These are phyloP conservation scores for Phylloporus sp. DNA, from an alignment of 768 basidiomycete genomes.

Conservation along the genomic window DNA sequence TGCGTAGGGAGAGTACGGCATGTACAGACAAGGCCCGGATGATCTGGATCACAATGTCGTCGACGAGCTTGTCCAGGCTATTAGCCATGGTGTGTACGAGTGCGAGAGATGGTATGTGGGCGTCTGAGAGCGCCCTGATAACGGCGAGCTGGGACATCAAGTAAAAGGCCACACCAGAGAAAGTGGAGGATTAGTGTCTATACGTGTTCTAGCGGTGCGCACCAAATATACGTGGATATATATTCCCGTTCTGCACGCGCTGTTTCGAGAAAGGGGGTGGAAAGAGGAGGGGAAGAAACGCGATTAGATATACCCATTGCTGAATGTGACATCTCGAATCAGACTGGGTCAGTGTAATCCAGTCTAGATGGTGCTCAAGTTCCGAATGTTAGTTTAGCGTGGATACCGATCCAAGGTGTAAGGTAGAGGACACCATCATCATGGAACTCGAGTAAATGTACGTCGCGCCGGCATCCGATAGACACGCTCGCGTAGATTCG, in stretches of 20 bases:
- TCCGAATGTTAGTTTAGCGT: too few species aligned
- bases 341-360: background rate
- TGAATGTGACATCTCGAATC: slow-evolving; percentile 1
- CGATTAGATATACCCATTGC: background rate
- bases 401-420: too few species aligned
- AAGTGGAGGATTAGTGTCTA: background rate
- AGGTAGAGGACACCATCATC: too few species aligned
- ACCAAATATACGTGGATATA: slow-evolving; percentile 2
- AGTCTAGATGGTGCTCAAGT: too few species aligned
- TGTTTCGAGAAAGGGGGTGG: background rate
- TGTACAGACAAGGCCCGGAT: slow-evolving; percentile 12
- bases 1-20: slow-evolving; percentile 20
- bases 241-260: background rate
- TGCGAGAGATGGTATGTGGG: background rate
- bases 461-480: too few species aligned
- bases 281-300: background rate
- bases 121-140: slow-evolving; percentile 4
- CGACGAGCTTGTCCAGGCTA: slow-evolving; percentile 23
- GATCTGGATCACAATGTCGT: slow-evolving; percentile 25
- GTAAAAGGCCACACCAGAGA: background rate
- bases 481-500: too few species aligned
- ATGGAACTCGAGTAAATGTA: too few species aligned
- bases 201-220: background rate
- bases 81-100: background rate
- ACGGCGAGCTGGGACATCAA: background rate